Conservation (phyloP, 2,329 filamentous ascomycete genomes). For the Cladobotryum mycophilum region DNA sequence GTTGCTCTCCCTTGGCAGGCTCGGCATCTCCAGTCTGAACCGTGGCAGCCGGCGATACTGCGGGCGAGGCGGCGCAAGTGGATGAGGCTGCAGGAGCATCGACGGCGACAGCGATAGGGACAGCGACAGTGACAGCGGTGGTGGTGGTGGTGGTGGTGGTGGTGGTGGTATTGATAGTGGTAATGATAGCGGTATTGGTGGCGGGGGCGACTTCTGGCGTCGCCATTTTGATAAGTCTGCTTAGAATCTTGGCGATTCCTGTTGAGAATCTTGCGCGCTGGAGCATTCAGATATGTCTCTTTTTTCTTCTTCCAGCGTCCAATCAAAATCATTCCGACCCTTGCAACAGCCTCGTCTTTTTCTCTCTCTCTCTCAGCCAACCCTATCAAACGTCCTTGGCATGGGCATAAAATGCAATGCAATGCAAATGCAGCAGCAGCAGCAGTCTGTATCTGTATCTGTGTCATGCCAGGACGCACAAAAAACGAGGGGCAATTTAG, state of each 20-base stretch:
- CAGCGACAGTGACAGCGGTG: neutral
- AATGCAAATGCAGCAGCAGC: too few species aligned
- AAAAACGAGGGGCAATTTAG: slow-evolving; percentile 10
- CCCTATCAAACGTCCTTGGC: too few species aligned
- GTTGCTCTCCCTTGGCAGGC: neutral
- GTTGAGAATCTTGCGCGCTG: too few species aligned
- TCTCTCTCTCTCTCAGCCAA: too few species aligned
- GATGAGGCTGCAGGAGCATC: neutral
- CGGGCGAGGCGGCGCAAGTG: neutral
- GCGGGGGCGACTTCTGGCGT: neutral
- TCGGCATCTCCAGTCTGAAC: too few species aligned
- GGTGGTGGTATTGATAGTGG: neutral
- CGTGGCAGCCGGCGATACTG: neutral
- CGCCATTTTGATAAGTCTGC: slow-evolving; percentile 13
- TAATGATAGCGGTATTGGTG: too few species aligned
- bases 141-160: neutral
- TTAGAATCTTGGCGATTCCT: slow-evolving; percentile 8
- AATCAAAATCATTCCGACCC: too few species aligned
- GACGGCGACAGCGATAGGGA: neutral
- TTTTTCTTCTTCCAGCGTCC: too few species aligned
- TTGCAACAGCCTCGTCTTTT: too few species aligned
- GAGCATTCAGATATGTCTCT: too few species aligned
- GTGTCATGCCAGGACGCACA: neutral
- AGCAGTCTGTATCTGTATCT: too few species aligned
- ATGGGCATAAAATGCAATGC: too few species aligned